Evolutionary conservation across 108 stramenopile species (phyloP).

Genomic region (Nitzschia inconspicua): DNA sequence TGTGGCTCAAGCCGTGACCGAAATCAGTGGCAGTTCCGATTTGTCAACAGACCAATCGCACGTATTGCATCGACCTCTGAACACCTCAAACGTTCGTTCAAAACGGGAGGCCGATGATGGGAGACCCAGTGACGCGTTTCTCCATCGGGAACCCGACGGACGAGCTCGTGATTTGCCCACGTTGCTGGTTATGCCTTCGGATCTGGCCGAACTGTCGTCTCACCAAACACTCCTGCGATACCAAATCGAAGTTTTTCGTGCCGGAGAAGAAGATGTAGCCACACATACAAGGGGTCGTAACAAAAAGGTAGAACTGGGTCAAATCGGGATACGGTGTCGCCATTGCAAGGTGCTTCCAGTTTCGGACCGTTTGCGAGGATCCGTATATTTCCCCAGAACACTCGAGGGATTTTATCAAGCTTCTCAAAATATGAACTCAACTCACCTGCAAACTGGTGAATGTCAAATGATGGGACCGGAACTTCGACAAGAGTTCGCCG

Average conservation of each 20-base stretch:
- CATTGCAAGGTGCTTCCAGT: constrained; percentile 66
- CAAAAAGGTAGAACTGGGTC: constrained; percentile 46
- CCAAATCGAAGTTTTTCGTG: constrained; percentile 36
- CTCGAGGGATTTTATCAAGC: constrained; percentile 80
- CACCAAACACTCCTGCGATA: constrained; percentile 32
- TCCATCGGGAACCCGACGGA: constrained; percentile 17
- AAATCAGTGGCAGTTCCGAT: not conserved
- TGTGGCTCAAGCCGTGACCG: not conserved
- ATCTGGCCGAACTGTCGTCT: constrained; percentile 15
- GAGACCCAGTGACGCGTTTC: constrained; percentile 3
- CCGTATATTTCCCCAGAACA: constrained; percentile 69
- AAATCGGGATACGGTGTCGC: constrained; percentile 75
- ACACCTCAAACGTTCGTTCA: too few relatives aligned
- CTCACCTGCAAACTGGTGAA: constrained; percentile 60
- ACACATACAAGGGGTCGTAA: constrained; percentile 43
- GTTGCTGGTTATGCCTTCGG: constrained; percentile 20
- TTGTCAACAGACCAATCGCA: not conserved
- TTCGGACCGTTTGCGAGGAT: constrained; percentile 57
- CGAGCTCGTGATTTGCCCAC: constrained; percentile 19
- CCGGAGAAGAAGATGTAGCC: constrained; percentile 15
- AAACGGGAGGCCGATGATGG: not conserved
- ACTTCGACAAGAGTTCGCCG: constrained; percentile 47
- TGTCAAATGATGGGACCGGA: constrained; percentile 58
- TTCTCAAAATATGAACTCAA: constrained; percentile 81
- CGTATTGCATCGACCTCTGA: not conserved